Base-by-base conservation (phyloP, 768 basidiomycete species). In the Mrakia gelida region DNA sequence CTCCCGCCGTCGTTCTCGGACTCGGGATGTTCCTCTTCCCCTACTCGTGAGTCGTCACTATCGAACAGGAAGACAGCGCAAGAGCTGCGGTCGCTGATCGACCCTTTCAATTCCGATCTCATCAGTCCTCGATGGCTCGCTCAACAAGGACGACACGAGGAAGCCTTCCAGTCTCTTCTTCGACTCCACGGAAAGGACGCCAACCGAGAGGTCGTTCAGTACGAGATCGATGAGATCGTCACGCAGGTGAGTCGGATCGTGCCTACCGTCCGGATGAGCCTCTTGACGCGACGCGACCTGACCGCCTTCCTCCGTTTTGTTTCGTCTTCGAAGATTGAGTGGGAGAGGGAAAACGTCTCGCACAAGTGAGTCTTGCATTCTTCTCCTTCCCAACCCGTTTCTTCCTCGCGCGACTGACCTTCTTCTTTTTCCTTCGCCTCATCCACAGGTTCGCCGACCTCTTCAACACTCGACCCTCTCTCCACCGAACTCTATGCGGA, bases 171-270 rank as follows among this genome's bases (percentile, higher is more conserved):
- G 21, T 45, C 56, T 21, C 71, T 73, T 16, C 71, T 54, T 15
- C 38, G 41, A 23, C 71, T 73, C 6, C 71, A 73, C 26, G 56
- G 71, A 6, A 18, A 18, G 45, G 32, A 73, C 6, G 56, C 49
- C 1, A 61, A 73, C 26, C 49, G 30, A 32, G 71, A 34, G 10
- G 49, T 49, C 28, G 71, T 61, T 28, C 49, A 54, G 49, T 32
- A 32, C 56, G 71, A 73, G 56, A 43, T 49, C 28, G 71, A 73
- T 38, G 71, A 73, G 49, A 73, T 73, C 21, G 71, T 73, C 38
- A 59, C 59, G 1, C 59, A 59, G n/a, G 59, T 59, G 59, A 59
- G 59, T 28, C 59, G 59, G 8, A 16, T 23, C 21, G n/a, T n/a
- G n/a, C n/a, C n/a, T n/a, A n/a, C n/a, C n/a, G n/a, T n/a, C n/a